phyloP scores from a whole-genome alignment of 2,329 filamentous ascomycete species.

The Myriosclerotinia curreyana region DNA sequence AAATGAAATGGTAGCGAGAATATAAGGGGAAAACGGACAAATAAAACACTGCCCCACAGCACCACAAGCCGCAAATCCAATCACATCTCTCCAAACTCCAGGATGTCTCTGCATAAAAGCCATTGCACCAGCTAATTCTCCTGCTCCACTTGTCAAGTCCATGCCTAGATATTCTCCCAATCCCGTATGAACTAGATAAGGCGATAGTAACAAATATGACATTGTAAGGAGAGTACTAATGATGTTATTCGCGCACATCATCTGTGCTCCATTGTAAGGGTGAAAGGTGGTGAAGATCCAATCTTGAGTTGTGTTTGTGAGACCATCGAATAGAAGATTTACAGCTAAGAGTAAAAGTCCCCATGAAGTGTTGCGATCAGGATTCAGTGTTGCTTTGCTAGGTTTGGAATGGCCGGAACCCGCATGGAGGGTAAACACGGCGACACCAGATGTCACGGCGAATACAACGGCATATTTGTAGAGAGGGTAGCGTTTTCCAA shows the following conservation, averaged over 20 bases:
- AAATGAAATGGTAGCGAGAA: slow-evolving; percentile 6
- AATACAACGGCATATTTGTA: slow-evolving; percentile 96
- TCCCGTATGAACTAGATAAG: slow-evolving; percentile 70
- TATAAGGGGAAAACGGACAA: slow-evolving; percentile 50
- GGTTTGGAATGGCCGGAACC: slow-evolving; percentile 59
- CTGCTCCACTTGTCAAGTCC: slow-evolving; percentile 56
- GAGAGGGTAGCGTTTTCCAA: slow-evolving; percentile 81
- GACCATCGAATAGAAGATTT: slow-evolving; percentile 91
- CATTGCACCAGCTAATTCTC: slow-evolving; percentile 76
- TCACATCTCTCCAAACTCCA: slow-evolving; percentile 77
- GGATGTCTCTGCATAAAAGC: slow-evolving; percentile 79
- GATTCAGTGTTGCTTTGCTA: slow-evolving; percentile 42
- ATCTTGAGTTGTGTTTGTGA: slow-evolving; percentile 96
- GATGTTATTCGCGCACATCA: slow-evolving; percentile 98
- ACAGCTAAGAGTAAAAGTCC: slow-evolving; percentile 80
- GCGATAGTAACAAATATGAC: slow-evolving; percentile 72
- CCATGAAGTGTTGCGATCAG: slow-evolving; percentile 64
- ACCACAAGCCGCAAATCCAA: slow-evolving; percentile 86
- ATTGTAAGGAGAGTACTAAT: slow-evolving; percentile 77
- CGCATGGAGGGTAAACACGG: slow-evolving; percentile 88
- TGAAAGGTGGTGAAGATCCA: slow-evolving; percentile 81
- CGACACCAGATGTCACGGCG: slow-evolving; percentile 86
- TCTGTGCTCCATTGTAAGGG: slow-evolving; percentile 86
- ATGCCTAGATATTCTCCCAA: slow-evolving; percentile 65
- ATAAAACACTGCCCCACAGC: slow-evolving; percentile 96